Evolutionary conservation across 202 grass and related monocot genomes (phyloP), one percentile per base, ranked within the genome.

Genomic region (Dendrocalamus latiflorus): DNA sequence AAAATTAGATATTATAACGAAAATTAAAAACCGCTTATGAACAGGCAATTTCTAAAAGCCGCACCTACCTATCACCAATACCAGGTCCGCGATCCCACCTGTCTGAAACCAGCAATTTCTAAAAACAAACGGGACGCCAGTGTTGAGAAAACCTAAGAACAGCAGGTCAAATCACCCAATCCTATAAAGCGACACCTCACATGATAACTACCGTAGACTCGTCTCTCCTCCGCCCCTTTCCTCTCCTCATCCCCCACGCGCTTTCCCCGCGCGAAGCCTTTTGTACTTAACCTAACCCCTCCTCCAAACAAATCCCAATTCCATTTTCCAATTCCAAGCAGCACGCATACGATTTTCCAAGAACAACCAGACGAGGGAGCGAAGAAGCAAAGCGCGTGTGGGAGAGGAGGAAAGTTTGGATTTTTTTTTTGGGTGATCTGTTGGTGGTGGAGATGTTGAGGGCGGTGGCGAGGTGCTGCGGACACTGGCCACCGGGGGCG

Each of bases 141-240:
- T 25, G n/a, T 28, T 34, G 6, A 74, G 56, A 60, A 67, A 56
- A 4, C 0, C 3, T 30, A 24, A 8, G 2, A 58, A 51, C 18
- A 4, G 8, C 54, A 69, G 75, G 88, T 90, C 74, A 86, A 74
- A 86, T n/a, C 34, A 9, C 14, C 87, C 77, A 79, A 79, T 79
- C 84, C 84, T 79, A 82, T 68, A 72, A 65, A 77, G 87, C 78
- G 66, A 83, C 83, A 68, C 78, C 30, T 78, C 83, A n/a, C 72
- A 20, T 22, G 83, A 82, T 86, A 89, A 81, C 83, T 17, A 86
- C 88, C 78, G 83, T 73, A 82, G 88, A 86, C 88, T 77, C 18
- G n/a, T 22, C 81, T 5, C 21, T 5, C 18, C 6, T 6, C 21
- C 33, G 6, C 15, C 24, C 13, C 6, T 67, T 38, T 50, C 30